Evolutionary conservation across 345 rosid species (phyloP), one percentile per base, ranked within the genome.

Genomic region (Eucalyptus polyanthemos): DNA sequence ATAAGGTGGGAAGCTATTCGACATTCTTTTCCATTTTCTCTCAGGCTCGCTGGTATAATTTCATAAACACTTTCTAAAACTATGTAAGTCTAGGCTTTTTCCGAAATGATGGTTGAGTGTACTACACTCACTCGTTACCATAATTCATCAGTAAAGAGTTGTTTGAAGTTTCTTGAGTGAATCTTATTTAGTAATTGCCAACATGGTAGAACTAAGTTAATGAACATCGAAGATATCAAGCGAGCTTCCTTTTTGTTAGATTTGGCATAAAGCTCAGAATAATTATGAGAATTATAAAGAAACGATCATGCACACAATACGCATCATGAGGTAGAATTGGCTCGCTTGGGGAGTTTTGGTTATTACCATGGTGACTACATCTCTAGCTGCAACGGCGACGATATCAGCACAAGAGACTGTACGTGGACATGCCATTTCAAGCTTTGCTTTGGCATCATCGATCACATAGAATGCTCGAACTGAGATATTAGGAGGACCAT

Each of bases 401-500:
- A 93, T 91, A 81, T 95, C 98, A n/a, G 98, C 96, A 56, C 97
- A 95, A 45, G 98, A 97, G 45, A 97, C 94, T 2, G 94, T 92
- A 25, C 37, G 92, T 9, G 97, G 96, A 88, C 98, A 97, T 87
- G 93, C 96, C 87, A 29, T 87, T 88, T 97, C 98, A 50, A 97
- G 97, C 93, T 92, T 94, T 29, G 91, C 88, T 88, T 96, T 97
- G 86, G 97, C 97, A 31, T 94, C 96, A 87, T 97, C 97, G 27
- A 95, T 93, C 81, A 94, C 98, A 17, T 96, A 96, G 90, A 97
- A 97, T 87, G 99, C 92, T 31, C 95, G 94, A 44, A 95, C 94
- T 7, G 97, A 95, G 45, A 95, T 87, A 86, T 97, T 96, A 11
- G 99, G 97, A 87, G 97, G 98, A n/a, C 97, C 97, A 87, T 95